Evolutionary conservation across 371 early-diverging fungal genomes (phyloP).

Genomic region (Gilbertella persicaria): DNA sequence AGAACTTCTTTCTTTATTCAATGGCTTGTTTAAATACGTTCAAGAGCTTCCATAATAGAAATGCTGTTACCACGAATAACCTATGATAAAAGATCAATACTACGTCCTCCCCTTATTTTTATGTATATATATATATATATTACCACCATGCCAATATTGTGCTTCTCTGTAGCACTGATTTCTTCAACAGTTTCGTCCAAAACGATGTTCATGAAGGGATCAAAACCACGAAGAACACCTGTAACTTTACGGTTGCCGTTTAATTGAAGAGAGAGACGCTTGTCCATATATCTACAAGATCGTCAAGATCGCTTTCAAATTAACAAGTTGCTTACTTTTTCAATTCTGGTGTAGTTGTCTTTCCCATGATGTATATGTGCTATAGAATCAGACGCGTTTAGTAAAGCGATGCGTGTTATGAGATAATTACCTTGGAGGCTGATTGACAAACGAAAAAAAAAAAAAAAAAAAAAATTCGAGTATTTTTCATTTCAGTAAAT

Average conservation of each 20-base stretch:
- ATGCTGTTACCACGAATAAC: conserved; percentile 96
- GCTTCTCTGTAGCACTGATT: conserved; percentile 66
- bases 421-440: not conserved
- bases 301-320: too few relatives aligned
- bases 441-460: not conserved
- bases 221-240: conserved; percentile 95
- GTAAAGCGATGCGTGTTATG: not conserved
- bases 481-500: too few relatives aligned
- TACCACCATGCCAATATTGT: conserved; percentile 88
- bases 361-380: conserved; percentile 48
- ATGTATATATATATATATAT: conserved; percentile 22
- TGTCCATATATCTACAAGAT: conserved; percentile 95
- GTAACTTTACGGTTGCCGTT: conserved; percentile 91
- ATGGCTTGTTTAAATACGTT: conserved; percentile 68
- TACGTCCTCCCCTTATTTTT: not conserved
- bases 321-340: conserved; percentile 82
- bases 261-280: conserved; percentile 86
- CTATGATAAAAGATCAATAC: conserved; percentile 37
- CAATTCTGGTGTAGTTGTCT: conserved; percentile 81
- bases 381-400: conserved; percentile 6
- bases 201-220: conserved; percentile 99
- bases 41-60: conserved; percentile 87
- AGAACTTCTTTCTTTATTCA: conserved; percentile 1
- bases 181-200: conserved; percentile 93
- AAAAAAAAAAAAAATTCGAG: conserved; percentile 6